phyloP scores from a whole-genome alignment of 108 stramenopile species.

The Nitzschia putrida region DNA sequence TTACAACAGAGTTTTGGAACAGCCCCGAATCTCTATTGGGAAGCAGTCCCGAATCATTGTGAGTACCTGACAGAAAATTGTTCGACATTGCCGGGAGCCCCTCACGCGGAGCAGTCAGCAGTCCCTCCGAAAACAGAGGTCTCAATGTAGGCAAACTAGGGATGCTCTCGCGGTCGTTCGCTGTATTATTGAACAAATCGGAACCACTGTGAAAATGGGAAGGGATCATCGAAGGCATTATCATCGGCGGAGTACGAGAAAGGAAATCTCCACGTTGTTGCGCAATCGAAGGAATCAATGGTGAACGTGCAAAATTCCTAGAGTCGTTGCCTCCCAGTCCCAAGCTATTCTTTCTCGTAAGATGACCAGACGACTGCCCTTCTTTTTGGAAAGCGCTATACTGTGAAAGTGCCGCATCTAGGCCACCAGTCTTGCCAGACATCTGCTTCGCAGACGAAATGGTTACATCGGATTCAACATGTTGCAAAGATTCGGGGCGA shows the following conservation, averaged over 20 bases:
- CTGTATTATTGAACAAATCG: no score
- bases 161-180: no score
- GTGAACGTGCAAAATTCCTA: conserved; percentile 19
- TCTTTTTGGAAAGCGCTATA: conserved; percentile 20
- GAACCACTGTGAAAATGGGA: no score
- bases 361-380: conserved; percentile 1
- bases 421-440: conserved; percentile 16
- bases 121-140: no score
- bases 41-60: no score
- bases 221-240: conserved; percentile 5
- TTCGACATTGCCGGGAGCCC: no score
- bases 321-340: conserved; percentile 5
- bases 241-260: conserved; percentile 4
- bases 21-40: no score
- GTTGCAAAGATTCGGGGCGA: conserved; percentile 8
- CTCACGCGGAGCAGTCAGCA: no score
- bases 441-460: conserved; percentile 6
- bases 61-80: no score
- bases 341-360: conserved; percentile 24
- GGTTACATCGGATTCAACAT: conserved; percentile 21
- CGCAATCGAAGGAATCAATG: conserved; percentile 11
- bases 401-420: conserved; percentile 45
- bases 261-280: no score
- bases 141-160: no score
- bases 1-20: conserved; percentile 9